phyloP scores from a whole-genome alignment of 768 basidiomycete species.

The Suillus tomentosus region DNA sequence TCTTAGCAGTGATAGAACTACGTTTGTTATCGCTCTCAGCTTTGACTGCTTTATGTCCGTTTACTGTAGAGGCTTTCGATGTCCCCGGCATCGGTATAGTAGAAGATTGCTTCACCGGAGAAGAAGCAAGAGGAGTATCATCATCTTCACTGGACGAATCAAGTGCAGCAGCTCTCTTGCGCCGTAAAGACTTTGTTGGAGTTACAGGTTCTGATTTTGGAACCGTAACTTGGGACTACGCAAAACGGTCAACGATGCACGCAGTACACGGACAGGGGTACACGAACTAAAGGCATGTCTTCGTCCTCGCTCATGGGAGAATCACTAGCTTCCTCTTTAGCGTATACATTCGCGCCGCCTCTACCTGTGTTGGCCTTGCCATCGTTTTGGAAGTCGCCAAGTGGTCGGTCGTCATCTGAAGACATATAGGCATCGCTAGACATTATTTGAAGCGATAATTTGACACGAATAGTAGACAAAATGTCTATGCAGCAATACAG shows the following conservation, averaged over 20 bases:
- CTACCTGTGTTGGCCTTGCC: slow-evolving; percentile 43
- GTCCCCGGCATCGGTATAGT: slow-evolving; percentile 45
- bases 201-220: slow-evolving; percentile 35
- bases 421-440: slow-evolving; percentile 52
- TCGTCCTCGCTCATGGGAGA: slow-evolving; percentile 69
- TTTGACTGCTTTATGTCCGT: slow-evolving; percentile 40
- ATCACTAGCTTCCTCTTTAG: slow-evolving; percentile 40
- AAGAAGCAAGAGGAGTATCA: slow-evolving; percentile 69
- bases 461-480: slow-evolving; percentile 12
- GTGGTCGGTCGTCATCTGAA: slow-evolving; percentile 62
- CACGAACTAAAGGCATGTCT: slow-evolving; percentile 69
- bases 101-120: slow-evolving; percentile 59
- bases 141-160: slow-evolving; percentile 63
- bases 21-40: slow-evolving; percentile 43
- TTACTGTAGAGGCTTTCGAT: slow-evolving; percentile 38
- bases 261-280: slow-evolving; percentile 10
- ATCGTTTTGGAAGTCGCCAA: slow-evolving; percentile 40
- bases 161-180: slow-evolving; percentile 59
- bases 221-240: slow-evolving; percentile 56
- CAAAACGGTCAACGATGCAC: slow-evolving; percentile 27
- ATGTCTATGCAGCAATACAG: slow-evolving; percentile 29
- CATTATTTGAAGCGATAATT: slow-evolving; percentile 31
- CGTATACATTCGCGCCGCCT: slow-evolving; percentile 46
- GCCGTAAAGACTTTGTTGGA: slow-evolving; percentile 29
- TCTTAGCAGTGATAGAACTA: slow-evolving; percentile 45